phyloP scores from a whole-genome alignment of 2,329 filamentous ascomycete genomes.

The Madurella fahalii region DNA sequence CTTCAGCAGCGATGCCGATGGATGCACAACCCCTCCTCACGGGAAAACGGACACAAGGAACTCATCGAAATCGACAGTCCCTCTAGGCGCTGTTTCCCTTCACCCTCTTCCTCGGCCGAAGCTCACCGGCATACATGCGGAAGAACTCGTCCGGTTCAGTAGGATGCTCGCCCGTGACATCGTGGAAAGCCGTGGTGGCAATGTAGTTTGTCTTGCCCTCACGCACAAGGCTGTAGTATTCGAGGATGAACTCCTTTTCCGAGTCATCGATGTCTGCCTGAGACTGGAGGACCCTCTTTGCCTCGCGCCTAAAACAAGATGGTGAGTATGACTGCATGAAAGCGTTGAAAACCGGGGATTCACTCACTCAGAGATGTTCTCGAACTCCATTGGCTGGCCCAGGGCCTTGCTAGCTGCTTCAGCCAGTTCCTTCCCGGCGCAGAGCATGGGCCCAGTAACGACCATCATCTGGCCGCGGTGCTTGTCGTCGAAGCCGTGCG shows the following conservation, averaged over 20 bases:
- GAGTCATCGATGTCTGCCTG: conserved; percentile 35
- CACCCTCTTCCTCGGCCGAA: conserved; percentile 35
- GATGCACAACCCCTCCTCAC: too few relatives aligned
- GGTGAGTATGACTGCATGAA: conserved; percentile 13
- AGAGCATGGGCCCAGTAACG: conserved; percentile 46
- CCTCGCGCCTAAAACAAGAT: conserved; percentile 24
- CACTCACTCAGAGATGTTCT: conserved; percentile 42
- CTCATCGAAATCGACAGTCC: not conserved
- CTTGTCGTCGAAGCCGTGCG: conserved; percentile 46
- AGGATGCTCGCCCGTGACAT: conserved; percentile 44
- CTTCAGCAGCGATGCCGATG: too few relatives aligned
- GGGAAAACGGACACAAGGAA: too few relatives aligned
- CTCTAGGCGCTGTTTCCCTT: conserved; percentile 16
- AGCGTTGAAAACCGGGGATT: not conserved
- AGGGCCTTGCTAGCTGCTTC: conserved; percentile 42
- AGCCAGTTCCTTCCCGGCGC: conserved; percentile 44
- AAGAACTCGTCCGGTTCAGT: conserved; percentile 48
- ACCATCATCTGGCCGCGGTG: conserved; percentile 51
- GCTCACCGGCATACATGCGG: conserved; percentile 39
- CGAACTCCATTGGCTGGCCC: conserved; percentile 40
- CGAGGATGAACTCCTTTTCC: conserved; percentile 45
- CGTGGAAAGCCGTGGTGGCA: conserved; percentile 46
- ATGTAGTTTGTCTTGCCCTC: conserved; percentile 54
- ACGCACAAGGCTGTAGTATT: conserved; percentile 50
- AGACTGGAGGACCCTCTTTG: conserved; percentile 32